Evolutionary conservation across 192 early-diverging fungal species (phyloP).

Genomic region (Phycomyces blakesleeanus): DNA sequence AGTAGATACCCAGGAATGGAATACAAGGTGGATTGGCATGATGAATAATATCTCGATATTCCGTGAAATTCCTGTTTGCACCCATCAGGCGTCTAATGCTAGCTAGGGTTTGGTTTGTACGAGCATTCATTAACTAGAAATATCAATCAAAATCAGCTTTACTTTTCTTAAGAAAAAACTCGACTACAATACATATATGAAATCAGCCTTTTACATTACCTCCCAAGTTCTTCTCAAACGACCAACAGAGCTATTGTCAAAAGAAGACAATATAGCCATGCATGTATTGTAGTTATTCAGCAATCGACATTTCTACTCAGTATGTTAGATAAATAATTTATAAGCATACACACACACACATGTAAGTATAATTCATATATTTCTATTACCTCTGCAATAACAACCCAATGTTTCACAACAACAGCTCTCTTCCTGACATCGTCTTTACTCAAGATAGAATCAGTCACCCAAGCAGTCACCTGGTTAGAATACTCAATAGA

Average conservation of each 20-base stretch:
- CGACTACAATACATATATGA: too few species aligned
- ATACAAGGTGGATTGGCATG: slow-evolving; percentile 72
- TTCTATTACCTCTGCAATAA: slow-evolving; percentile 58
- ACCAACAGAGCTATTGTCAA: slow-evolving; percentile 81
- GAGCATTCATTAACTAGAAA: slow-evolving; percentile 24
- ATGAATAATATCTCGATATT: slow-evolving; percentile 78
- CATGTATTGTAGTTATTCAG: slow-evolving; percentile 93
- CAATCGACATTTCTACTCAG: slow-evolving; percentile 49
- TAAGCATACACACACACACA: too few species aligned
- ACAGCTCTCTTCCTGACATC: slow-evolving; percentile 75
- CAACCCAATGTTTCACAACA: slow-evolving; percentile 81
- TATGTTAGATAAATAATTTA: slow-evolving; percentile 1
- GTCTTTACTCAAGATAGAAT: slow-evolving; percentile 74
- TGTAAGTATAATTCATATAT: neutral
- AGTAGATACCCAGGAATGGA: slow-evolving; percentile 79
- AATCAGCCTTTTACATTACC: too few species aligned
- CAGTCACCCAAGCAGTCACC: slow-evolving; percentile 83
- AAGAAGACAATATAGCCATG: slow-evolving; percentile 80
- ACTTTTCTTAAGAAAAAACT: too few species aligned
- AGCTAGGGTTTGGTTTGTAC: slow-evolving; percentile 54
- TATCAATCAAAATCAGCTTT: neutral
- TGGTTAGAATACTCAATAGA: slow-evolving; percentile 82
- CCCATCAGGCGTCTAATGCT: slow-evolving; percentile 71
- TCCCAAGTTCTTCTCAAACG: slow-evolving; percentile 94
- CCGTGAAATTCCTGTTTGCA: slow-evolving; percentile 73